Percentiles rank a stretch among this genome's conserved stretches.
phyloP scores from a whole-genome alignment of 1,284 basidiomycete species.

The Sanghuangporus baumii region DNA sequence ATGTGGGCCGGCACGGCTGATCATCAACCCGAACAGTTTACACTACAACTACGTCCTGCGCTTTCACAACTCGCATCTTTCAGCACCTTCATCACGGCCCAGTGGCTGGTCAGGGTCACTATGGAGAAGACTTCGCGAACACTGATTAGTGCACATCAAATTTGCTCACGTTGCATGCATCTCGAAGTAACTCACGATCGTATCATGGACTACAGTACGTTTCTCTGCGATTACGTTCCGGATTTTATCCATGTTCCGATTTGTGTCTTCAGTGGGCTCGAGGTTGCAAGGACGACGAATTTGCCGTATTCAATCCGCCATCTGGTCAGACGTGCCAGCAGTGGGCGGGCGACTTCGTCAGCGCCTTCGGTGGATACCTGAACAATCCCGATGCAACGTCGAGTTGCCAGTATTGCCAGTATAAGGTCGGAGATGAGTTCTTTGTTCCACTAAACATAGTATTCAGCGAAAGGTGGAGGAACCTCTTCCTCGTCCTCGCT shows the following conservation, averaged over 20 bases:
- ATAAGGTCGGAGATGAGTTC: conserved; percentile 65
- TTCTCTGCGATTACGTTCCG: not conserved
- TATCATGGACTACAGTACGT: conserved; percentile 45
- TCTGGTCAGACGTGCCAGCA: conserved; percentile 65
- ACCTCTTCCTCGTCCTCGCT: conserved; percentile 65
- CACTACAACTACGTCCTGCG: too few relatives aligned
- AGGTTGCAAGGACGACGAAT: conserved; percentile 72
- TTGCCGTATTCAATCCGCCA: conserved; percentile 68
- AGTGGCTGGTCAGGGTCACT: too few relatives aligned
- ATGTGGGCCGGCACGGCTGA: too few relatives aligned
- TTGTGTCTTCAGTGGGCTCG: conserved; percentile 44
- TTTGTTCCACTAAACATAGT: conserved; percentile 63
- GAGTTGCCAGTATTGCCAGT: conserved; percentile 73
- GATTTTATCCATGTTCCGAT: conserved; percentile 11
- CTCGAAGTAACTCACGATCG: too few relatives aligned
- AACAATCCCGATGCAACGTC: conserved; percentile 60
- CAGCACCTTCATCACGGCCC: too few relatives aligned
- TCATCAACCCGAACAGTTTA: too few relatives aligned
- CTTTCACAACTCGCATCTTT: too few relatives aligned
- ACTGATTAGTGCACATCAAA: too few relatives aligned
- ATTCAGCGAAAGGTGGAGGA: conserved; percentile 65
- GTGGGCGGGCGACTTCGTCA: conserved; percentile 69
- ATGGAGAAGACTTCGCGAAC: too few relatives aligned
- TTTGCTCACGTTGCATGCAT: too few relatives aligned
- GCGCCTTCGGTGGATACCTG: conserved; percentile 69